Evolutionary conservation across 164 flowering plant genomes (phyloP).

Genomic region (Houttuynia cordata): DNA sequence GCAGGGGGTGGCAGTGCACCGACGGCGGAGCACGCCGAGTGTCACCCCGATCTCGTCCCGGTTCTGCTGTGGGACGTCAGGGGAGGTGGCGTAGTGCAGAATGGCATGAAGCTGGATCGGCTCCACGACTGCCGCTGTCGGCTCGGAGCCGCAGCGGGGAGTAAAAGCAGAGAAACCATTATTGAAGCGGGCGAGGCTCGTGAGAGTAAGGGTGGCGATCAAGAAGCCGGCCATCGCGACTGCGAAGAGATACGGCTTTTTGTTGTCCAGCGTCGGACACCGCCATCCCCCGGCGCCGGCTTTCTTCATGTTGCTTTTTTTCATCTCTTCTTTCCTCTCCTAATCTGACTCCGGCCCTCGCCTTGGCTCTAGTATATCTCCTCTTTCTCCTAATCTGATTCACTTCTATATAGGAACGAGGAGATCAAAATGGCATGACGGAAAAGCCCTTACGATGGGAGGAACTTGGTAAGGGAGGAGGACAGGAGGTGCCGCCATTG

Average conservation of each 20-base stretch:
- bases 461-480: too few species aligned
- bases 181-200: background rate
- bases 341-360: too few species aligned
- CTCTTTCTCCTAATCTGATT: too few species aligned
- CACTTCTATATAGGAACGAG: too few species aligned
- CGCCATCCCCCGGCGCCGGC: too few species aligned
- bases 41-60: constrained; percentile 16
- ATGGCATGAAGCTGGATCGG: constrained; percentile 12
- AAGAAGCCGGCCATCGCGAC: background rate
- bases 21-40: constrained; percentile 16
- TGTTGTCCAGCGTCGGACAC: too few species aligned
- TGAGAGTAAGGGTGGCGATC: background rate
- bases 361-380: too few species aligned
- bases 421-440: too few species aligned
- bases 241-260: background rate
- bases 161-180: background rate
- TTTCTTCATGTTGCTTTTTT: too few species aligned
- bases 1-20: constrained; percentile 11
- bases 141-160: background rate
- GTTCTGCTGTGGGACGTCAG: constrained; percentile 16
- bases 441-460: too few species aligned
- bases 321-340: too few species aligned
- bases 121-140: background rate
- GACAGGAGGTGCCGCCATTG: too few species aligned
- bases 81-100: constrained; percentile 28